These are phyloP conservation scores for Stemphylium vesicarium DNA, from an alignment of 2,329 filamentous ascomycete species.

Conservation along the genomic window DNA sequence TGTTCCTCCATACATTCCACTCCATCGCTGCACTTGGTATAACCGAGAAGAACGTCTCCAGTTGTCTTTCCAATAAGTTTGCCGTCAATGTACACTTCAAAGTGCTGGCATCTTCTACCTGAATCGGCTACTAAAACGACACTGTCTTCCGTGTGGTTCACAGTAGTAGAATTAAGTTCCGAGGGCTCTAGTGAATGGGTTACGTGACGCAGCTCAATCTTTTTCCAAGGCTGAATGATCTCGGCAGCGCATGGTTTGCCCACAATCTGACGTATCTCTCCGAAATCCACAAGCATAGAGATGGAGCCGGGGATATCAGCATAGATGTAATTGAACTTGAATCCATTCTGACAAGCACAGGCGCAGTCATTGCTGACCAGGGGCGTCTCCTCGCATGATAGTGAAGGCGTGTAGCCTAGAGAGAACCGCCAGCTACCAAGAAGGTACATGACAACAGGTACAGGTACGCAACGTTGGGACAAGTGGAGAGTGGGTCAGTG, in stretches of 20 bases:
- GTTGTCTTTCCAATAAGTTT: neutral
- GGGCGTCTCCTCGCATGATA: neutral
- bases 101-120: neutral
- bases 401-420: neutral
- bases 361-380: neutral
- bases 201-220: neutral
- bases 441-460: neutral
- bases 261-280: neutral
- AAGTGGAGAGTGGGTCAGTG: neutral
- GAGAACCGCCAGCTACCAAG: neutral
- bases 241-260: neutral
- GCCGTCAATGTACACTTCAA: neutral
- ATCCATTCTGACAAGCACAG: neutral
- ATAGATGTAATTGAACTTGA: neutral
- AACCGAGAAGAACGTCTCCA: neutral
- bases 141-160: neutral
- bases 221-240: neutral
- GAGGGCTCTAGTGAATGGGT: fast-evolving
- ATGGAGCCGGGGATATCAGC: neutral
- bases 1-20: neutral
- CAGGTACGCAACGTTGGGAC: neutral
- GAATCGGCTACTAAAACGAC: neutral
- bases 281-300: neutral
- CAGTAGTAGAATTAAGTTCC: fast-evolving
- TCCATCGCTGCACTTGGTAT: neutral